phyloP scores from a whole-genome alignment of 2,329 filamentous ascomycete species.

The Colletotrichum gloeosporioides region DNA sequence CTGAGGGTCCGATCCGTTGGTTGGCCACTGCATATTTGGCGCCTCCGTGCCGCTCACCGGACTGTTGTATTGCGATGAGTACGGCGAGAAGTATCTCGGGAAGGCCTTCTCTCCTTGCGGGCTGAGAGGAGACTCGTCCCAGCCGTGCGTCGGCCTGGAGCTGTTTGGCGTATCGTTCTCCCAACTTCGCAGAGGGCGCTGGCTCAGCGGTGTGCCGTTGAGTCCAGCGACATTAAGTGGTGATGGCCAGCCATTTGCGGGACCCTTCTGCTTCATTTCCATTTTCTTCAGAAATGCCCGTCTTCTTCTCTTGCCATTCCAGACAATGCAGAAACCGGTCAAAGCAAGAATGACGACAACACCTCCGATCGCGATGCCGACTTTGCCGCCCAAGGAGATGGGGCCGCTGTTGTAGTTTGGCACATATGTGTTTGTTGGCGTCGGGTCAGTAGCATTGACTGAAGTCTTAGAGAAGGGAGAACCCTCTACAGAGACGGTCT shows the following conservation, averaged over 20 bases:
- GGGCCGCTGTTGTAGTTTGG: conserved; percentile 48
- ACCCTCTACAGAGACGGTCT: conserved; percentile 55
- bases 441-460: conserved; percentile 57
- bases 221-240: conserved; percentile 28
- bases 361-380: conserved; percentile 61
- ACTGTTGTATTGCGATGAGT: conserved; percentile 58
- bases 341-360: conserved; percentile 52
- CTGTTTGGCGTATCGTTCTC: too few relatives aligned
- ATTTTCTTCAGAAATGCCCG: conserved; percentile 56
- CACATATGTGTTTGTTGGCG: conserved; percentile 42
- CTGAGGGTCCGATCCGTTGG: conserved; percentile 10
- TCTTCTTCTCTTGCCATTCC: conserved; percentile 61
- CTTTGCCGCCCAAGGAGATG: conserved; percentile 58
- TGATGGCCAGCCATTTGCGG: conserved; percentile 48
- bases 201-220: conserved; percentile 25
- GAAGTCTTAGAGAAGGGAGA: conserved; percentile 53
- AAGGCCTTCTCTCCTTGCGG: conserved; percentile 43
- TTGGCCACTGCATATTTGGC: conserved; percentile 41
- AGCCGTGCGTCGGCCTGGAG: too few relatives aligned
- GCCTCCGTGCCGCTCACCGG: conserved; percentile 37
- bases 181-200: conserved; percentile 48
- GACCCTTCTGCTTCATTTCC: conserved; percentile 38
- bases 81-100: conserved; percentile 62
- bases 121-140: conserved; percentile 56
- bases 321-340: conserved; percentile 58